Percentiles rank a stretch among this genome's conserved stretches.
These are phyloP conservation scores for Stellera chamaejasme DNA, from an alignment of 345 rosid genomes.

Conservation along the genomic window DNA sequence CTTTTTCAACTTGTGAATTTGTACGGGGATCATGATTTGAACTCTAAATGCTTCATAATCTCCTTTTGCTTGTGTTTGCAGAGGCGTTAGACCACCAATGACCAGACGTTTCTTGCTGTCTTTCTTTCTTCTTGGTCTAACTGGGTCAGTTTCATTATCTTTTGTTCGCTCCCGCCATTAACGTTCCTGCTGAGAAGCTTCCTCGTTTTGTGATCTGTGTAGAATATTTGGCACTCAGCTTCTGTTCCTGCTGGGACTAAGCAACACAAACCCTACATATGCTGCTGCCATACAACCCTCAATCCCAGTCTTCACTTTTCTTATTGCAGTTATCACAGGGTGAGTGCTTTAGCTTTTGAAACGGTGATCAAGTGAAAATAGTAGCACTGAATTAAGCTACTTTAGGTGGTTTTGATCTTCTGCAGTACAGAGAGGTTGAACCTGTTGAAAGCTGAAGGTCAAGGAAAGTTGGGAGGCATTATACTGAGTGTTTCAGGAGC, in stretches of 20 bases:
- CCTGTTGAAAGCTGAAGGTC: conserved; percentile 68
- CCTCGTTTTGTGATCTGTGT: conserved; percentile 13
- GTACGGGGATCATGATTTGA: too few species aligned
- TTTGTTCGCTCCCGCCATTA: conserved; percentile 15
- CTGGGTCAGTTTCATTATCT: conserved; percentile 31
- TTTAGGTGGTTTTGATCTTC: conserved; percentile 8
- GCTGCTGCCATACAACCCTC: conserved; percentile 95
- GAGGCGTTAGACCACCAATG: conserved; percentile 60
- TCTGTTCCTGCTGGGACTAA: conserved; percentile 78
- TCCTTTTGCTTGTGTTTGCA: conserved; percentile 17
- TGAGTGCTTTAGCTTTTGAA: conserved; percentile 22
- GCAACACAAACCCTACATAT: conserved; percentile 84
- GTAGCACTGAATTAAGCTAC: neutral
- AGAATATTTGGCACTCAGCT: conserved; percentile 94
- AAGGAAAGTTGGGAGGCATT: conserved; percentile 69
- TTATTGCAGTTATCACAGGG: conserved; percentile 85
- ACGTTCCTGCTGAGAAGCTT: conserved; percentile 1
- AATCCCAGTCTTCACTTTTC: conserved; percentile 84
- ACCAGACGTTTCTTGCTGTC: conserved; percentile 49
- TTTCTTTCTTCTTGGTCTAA: conserved; percentile 70
- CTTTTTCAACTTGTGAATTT: too few species aligned
- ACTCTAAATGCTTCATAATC: too few species aligned
- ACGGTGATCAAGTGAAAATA: neutral
- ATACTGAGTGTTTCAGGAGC: conserved; percentile 77
- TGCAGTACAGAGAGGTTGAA: conserved; percentile 91